Evolutionary conservation across 805 yeast species (phyloP).

Genomic region (Nakazawaea pomicola): DNA sequence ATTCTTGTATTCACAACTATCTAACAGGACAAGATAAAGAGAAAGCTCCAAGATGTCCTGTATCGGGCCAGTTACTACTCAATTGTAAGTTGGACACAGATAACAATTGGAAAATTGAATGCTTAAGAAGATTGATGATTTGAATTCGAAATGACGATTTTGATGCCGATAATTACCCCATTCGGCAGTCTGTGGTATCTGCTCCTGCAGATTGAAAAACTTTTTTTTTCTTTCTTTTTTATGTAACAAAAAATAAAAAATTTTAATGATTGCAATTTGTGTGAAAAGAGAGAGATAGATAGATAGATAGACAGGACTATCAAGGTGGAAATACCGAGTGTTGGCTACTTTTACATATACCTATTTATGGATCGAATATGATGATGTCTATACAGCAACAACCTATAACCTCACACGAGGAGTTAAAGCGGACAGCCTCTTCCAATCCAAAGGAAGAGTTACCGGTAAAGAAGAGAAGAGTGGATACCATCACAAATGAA

Average conservation of each 20-base stretch:
- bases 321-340: no score
- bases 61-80: slow-evolving; percentile 65
- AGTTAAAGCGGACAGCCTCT: slow-evolving; percentile 1
- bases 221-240: slow-evolving; percentile 3
- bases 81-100: slow-evolving; percentile 60
- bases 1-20: slow-evolving; percentile 72
- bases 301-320: background rate
- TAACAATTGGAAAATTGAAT: slow-evolving; percentile 67
- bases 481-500: background rate
- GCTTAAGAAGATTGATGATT: slow-evolving; percentile 69
- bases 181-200: background rate
- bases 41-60: slow-evolving; percentile 76
- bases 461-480: slow-evolving; percentile 4
- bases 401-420: slow-evolving; percentile 2
- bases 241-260: background rate
- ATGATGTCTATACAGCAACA: slow-evolving; percentile 13
- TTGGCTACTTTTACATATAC: no score
- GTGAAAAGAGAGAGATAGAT: background rate
- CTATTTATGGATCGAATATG: no score
- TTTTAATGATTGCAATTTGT: background rate
- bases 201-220: background rate
- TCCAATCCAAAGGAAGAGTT: background rate
- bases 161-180: background rate
- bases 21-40: slow-evolving; percentile 41
- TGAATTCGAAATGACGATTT: slow-evolving; percentile 18